Evolutionary conservation across 169 alveolate species (phyloP).

Genomic region (Toxoplasma gondii): DNA sequence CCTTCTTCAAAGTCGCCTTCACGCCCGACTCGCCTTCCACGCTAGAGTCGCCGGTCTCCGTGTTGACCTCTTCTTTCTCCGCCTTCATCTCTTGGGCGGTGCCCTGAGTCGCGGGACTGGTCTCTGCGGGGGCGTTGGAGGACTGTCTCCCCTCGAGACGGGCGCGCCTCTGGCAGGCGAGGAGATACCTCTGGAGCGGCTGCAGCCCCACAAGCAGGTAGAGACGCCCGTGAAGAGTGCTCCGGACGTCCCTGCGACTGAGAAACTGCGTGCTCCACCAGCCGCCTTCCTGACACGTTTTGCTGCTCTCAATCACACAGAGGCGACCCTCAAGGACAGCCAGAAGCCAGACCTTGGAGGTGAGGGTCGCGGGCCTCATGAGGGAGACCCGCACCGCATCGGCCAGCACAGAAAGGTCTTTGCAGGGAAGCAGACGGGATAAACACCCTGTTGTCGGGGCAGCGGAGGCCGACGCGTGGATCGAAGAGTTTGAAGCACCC

Average conservation of each 20-base stretch:
- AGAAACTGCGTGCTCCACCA: constrained; percentile 90
- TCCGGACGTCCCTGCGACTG: constrained; percentile 86
- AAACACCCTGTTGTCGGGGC: neutral
- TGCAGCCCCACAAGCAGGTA: constrained; percentile 51
- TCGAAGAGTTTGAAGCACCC: neutral
- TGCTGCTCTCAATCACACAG: constrained; percentile 80
- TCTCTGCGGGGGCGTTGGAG: neutral
- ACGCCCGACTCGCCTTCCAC: neutral
- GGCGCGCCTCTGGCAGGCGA: neutral
- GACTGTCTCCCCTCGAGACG: neutral
- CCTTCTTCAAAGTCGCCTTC: neutral
- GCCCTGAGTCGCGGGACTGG: no score
- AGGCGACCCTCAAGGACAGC: constrained; percentile 83
- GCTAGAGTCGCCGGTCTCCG: neutral
- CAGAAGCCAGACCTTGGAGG: constrained; percentile 36
- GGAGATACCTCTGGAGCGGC: constrained; percentile 32
- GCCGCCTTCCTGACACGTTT: constrained; percentile 85
- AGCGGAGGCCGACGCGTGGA: neutral
- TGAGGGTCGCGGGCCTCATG: constrained; percentile 6
- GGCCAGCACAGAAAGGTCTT: neutral
- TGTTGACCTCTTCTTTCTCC: neutral
- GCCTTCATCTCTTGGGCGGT: neutral
- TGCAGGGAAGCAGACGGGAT: neutral
- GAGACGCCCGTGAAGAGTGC: constrained; percentile 63
- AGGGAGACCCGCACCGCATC: neutral